Base-by-base conservation (phyloP, 495 filamentous ascomycete genomes). In the Penicillium odoratum region DNA sequence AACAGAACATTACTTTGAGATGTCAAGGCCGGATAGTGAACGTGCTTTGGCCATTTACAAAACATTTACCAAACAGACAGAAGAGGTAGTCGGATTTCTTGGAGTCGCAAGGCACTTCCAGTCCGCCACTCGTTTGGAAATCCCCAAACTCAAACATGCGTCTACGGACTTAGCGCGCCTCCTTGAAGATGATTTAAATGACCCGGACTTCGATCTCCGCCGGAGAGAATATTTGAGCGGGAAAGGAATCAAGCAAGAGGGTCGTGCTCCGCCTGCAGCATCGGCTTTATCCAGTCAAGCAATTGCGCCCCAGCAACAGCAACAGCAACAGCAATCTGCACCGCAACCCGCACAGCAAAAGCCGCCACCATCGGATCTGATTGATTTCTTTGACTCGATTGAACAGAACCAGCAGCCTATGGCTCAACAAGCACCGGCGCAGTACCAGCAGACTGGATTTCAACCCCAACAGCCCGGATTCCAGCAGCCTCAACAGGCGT, bases 321-420 rank as follows among this genome's bases (percentile, higher is more conserved):
- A 63, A 9, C 55, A 61, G 47, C 58, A 40, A 40, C 38, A 36
- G 33, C 33, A 15, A 40, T 40, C 16, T 16, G 38, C 38, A 7
- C 13, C 10, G 38, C 38, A 51, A 28, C 46, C 61, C 9, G 60
- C 66, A 57, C 63, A 68, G 61, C 67, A 72, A 56, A 74, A 80
- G 25, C 87, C 86, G 55, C 83, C 85, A 4, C 87, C 88, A 0
- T 80, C 87, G 48, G 90, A 98, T 74, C 76, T 99, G 51, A 99
- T 99, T 64, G 94, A 99, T 69, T 97, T 99, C 70, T 99, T 99
- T 68, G 94, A 94, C 58, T 93, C 93, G 3, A 98, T 99, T 66
- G 92, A 98, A 64, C 88, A 90, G 64, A 93, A 93, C 58, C 91
- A 93, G 70, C 91, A 92, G 56, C 80, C 81, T 2, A 84, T 89